phyloP scores from a whole-genome alignment of 164 flowering plant genomes.

The Stephania cephalantha region DNA sequence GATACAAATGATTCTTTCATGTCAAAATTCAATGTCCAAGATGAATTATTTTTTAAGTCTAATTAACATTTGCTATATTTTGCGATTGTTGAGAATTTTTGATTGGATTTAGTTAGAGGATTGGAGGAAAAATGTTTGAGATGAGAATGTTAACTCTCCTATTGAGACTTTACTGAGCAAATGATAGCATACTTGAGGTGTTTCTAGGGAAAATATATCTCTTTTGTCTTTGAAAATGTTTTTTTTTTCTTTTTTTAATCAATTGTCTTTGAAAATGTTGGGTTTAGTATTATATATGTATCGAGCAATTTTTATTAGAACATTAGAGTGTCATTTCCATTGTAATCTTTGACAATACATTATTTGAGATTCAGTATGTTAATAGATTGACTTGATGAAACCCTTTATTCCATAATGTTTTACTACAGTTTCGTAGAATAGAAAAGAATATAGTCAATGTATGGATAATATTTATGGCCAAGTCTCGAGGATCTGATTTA shows the following conservation, averaged over 20 bases:
- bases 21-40: not conserved
- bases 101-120: not conserved
- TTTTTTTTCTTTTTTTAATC: too few species aligned
- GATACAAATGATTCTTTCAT: not conserved
- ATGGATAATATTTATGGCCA: not conserved
- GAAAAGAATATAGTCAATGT: not conserved
- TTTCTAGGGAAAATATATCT: not conserved
- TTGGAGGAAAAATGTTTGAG: not conserved
- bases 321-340: not conserved
- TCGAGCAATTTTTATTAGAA: not conserved
- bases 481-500: not conserved
- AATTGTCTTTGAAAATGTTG: not conserved
- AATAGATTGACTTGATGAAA: too few species aligned
- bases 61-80: not conserved
- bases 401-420: not conserved
- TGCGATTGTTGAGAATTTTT: not conserved
- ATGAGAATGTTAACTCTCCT: not conserved
- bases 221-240: not conserved
- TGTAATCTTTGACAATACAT: not conserved
- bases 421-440: not conserved
- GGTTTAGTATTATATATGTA: not conserved
- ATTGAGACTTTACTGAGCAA: not conserved
- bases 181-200: not conserved
- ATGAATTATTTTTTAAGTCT: not conserved
- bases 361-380: not conserved